Evolutionary conservation across 2,329 filamentous ascomycete genomes (phyloP).

Genomic region (Aspergillus sp.): DNA sequence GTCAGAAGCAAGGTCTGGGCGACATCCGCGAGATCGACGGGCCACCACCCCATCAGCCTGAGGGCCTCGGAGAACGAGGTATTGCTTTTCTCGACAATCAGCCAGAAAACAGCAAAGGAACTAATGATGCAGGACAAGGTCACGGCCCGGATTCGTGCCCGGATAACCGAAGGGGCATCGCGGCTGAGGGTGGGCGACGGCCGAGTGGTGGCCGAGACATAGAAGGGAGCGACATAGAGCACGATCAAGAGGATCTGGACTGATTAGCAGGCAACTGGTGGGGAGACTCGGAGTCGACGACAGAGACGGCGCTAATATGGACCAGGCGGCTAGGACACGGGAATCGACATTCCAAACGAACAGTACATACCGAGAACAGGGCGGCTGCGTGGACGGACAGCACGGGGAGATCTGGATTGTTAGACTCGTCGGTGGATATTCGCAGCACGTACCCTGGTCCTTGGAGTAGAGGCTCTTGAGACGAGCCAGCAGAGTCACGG

Average conservation of each 20-base stretch:
- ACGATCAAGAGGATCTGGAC: constrained; percentile 67
- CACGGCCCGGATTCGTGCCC: constrained; percentile 72
- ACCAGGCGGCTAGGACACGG: not conserved
- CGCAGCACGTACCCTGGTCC: constrained; percentile 16
- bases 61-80: constrained; percentile 47
- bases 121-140: constrained; percentile 63
- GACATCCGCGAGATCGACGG: constrained; percentile 57
- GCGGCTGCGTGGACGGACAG: constrained; percentile 28
- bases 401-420: constrained; percentile 25
- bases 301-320: too few species aligned
- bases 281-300: not conserved
- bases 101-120: constrained; percentile 55
- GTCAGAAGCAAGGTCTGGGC: constrained; percentile 60
- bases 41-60: constrained; percentile 72
- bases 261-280: too few species aligned
- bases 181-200: constrained; percentile 70
- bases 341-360: not conserved
- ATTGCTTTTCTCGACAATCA: constrained; percentile 50
- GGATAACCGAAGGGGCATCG: constrained; percentile 83
- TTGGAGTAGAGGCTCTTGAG: constrained; percentile 25
- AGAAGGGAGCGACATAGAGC: constrained; percentile 84
- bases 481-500: constrained; percentile 21
- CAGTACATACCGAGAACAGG: constrained; percentile 30
- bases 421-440: constrained; percentile 8
- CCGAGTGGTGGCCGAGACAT: constrained; percentile 68